Percentiles rank a stretch among this genome's conserved stretches.
Conservation (phyloP, 768 basidiomycete genomes). For the Leucogyrophana mollusca region DNA sequence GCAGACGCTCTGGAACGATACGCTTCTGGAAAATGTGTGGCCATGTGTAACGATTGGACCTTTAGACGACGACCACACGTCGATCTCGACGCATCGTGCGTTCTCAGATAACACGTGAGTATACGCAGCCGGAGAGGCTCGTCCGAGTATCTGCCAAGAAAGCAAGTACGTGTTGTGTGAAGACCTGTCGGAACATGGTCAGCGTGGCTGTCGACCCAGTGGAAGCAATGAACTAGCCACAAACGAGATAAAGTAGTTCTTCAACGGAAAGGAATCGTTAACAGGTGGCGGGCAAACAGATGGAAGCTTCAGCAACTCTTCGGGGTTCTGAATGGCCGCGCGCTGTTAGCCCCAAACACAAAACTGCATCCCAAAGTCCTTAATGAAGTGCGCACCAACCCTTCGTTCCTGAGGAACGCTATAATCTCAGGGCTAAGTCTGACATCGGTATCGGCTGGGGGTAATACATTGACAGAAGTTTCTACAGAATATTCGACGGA, state of each 20-base stretch:
- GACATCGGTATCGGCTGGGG: constrained; percentile 10
- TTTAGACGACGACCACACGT: constrained; percentile 59
- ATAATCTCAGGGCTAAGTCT: constrained; percentile 39
- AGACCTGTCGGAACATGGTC: constrained; percentile 34
- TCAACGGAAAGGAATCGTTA: constrained; percentile 47
- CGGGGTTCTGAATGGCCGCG: constrained; percentile 25
- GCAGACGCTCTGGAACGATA: constrained; percentile 53
- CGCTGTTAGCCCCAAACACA: not conserved
- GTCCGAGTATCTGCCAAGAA: constrained; percentile 54
- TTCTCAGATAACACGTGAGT: constrained; percentile 49
- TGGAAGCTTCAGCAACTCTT: constrained; percentile 34
- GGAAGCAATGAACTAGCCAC: constrained; percentile 1
- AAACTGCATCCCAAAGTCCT: not conserved
- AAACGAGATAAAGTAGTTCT: constrained; percentile 55
- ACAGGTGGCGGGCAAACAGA: constrained; percentile 29
- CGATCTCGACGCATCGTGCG: constrained; percentile 64
- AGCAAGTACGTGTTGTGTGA: constrained; percentile 70
- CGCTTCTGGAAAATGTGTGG: constrained; percentile 51
- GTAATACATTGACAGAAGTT: constrained; percentile 14
- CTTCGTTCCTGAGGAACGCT: constrained; percentile 30
- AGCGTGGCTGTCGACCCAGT: not conserved
- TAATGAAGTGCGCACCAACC: constrained; percentile 28
- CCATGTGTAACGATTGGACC: constrained; percentile 63
- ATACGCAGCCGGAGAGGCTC: constrained; percentile 52
- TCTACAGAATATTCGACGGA: constrained; percentile 7